Evolutionary conservation across 2,329 filamentous ascomycete species (phyloP), one percentile per base, ranked within the genome.

Genomic region (Thielaviopsis populi): DNA sequence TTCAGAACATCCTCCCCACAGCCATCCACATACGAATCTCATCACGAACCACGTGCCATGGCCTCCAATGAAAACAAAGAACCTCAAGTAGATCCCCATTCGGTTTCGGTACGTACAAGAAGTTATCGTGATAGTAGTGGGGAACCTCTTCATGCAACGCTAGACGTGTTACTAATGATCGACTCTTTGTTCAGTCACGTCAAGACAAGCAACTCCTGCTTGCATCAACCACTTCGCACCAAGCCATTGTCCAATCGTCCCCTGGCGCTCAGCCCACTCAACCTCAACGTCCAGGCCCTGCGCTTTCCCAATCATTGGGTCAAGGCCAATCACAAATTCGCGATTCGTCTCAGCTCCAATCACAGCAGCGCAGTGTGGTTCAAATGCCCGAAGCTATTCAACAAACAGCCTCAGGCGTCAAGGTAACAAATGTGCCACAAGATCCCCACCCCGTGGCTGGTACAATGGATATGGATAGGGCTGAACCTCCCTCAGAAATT

Each of bases 1-100:
- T 97, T 95, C 78, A 83, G 95, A 67, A 91, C 87, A n/a, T 95
- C 94, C 0, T 99, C 94, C 7, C 94, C 95, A 1, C 91, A 96
- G 71, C 92, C 92, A 11, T 96, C 94, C 2, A 90, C 86, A 0
- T 95, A 88, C 69, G 90, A 95, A 71, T 95, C 91, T 42, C 91
- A 96, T 69, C 88, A 96, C 72, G 91, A 63, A 96, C 70, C 89
- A 89, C 1, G 83, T 91, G 69, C 87, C 86, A 6, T 81, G 82
- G 53, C 75, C 94, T 64, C 86, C 86, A 7, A 59, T 30, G 54
- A 63, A 27, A 41, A 33, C n/a, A 10, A 27, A 5, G 62, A 66
- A n/a, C 41, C n/a, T 19, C 58, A 63, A 30, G 5, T 59, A n/a
- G 64, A 66, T 22, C 40, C 27, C 22, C 19, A 42, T 15, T 19